Conservation (phyloP, 2,329 filamentous ascomycete genomes). For the Trichoderma arundinaceum region DNA sequence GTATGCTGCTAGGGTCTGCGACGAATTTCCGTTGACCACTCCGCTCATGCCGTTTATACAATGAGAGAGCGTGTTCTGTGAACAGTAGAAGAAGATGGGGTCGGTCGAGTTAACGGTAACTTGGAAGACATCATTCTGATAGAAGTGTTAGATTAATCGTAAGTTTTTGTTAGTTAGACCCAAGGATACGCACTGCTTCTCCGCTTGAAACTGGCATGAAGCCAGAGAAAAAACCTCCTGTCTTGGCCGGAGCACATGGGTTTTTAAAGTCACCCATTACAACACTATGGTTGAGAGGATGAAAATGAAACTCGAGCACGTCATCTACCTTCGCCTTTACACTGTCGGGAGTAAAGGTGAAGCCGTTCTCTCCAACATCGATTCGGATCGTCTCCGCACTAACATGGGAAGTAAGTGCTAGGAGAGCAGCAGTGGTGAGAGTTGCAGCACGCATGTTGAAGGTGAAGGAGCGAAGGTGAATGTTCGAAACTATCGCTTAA, state of each 20-base stretch:
- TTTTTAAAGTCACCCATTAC: constrained; percentile 23
- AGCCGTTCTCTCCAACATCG: constrained; percentile 24
- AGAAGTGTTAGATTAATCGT: neutral
- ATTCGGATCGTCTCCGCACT: constrained; percentile 20
- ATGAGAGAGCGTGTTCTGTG: constrained; percentile 30
- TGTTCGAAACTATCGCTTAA: neutral
- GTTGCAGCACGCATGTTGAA: constrained; percentile 16
- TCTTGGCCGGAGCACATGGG: constrained; percentile 24
- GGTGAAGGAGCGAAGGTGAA: neutral
- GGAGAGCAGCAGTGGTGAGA: neutral
- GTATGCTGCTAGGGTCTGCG: constrained; percentile 31
- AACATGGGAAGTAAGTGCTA: constrained; percentile 49
- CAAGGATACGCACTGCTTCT: constrained; percentile 15
- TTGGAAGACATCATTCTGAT: constrained; percentile 34
- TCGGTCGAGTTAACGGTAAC: constrained; percentile 37
- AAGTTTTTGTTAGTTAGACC: neutral
- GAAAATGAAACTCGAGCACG: constrained; percentile 25
- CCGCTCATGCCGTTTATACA: constrained; percentile 38
- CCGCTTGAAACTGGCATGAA: constrained; percentile 18
- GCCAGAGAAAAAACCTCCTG: constrained; percentile 23
- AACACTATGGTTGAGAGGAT: constrained; percentile 18
- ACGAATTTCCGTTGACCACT: constrained; percentile 34
- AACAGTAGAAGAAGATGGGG: constrained; percentile 39
- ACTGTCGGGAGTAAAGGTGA: constrained; percentile 20
- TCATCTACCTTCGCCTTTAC: constrained; percentile 14